A percentile compares a stretch with the other conserved stretches of the same genome.
Conservation (phyloP, 169 alveolate species). For the Cytauxzoon felis region DNA sequence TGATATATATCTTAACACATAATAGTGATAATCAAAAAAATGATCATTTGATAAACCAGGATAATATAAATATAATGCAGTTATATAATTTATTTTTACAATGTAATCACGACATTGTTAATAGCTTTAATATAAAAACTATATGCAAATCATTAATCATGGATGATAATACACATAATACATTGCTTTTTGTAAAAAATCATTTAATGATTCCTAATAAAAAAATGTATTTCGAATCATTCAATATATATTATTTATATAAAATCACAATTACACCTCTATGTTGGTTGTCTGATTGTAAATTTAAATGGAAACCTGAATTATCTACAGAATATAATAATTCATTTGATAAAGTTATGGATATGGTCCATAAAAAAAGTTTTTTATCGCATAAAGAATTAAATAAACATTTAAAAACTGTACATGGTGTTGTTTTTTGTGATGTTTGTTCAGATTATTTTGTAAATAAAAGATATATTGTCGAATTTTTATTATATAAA, state of each 20-base stretch:
- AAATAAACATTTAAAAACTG: conserved; percentile 34
- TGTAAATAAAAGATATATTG: conserved; percentile 26
- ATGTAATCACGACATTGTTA: background rate
- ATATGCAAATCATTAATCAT: background rate
- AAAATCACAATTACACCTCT: conserved; percentile 36
- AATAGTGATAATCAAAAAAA: too few relatives aligned
- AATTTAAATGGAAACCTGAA: conserved; percentile 18
- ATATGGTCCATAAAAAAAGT: background rate
- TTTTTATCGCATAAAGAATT: conserved; percentile 9
- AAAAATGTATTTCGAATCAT: conserved; percentile 37
- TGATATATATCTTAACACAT: conserved; percentile 10
- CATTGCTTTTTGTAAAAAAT: conserved; percentile 16
- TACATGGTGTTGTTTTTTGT: conserved; percentile 40
- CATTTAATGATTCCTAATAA: conserved; percentile 9
- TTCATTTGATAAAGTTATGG: conserved; percentile 7
- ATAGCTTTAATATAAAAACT: background rate
- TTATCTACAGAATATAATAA: background rate
- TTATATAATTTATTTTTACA: conserved; percentile 18
- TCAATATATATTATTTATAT: conserved; percentile 34
- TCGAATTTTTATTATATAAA: conserved; percentile 40
- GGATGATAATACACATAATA: background rate
- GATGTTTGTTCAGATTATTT: conserved; percentile 38
- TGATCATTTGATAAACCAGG: background rate
- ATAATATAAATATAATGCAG: conserved; percentile 29
- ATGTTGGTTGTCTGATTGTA: conserved; percentile 60